These are phyloP conservation scores for Aquanectria penicillioides DNA, from an alignment of 2,329 filamentous ascomycete species.

Conservation along the genomic window DNA sequence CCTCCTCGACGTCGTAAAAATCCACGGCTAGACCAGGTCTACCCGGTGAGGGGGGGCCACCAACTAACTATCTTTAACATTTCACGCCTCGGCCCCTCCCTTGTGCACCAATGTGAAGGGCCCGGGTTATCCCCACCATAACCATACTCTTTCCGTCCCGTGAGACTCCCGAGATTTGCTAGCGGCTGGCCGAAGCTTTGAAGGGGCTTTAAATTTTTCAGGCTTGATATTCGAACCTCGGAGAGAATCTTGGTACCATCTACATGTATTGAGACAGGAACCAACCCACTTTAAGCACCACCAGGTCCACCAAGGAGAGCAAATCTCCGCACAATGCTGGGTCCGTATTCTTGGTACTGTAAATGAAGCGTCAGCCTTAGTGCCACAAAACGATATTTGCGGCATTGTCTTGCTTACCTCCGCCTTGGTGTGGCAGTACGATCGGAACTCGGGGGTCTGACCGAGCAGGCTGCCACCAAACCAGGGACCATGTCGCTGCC, in stretches of 20 bases:
- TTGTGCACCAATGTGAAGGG: slow-evolving; percentile 3
- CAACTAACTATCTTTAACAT: slow-evolving; percentile 1
- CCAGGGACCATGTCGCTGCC: slow-evolving; percentile 97
- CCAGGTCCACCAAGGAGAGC: slow-evolving; percentile 92
- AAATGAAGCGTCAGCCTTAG: slow-evolving; percentile 21
- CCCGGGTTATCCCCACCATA: background rate
- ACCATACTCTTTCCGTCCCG: slow-evolving; percentile 9
- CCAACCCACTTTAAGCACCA: slow-evolving; percentile 66
- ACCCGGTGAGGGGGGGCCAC: background rate
- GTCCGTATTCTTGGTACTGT: slow-evolving; percentile 94
- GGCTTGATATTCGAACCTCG: slow-evolving; percentile 17
- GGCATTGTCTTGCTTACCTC: slow-evolving; percentile 60
- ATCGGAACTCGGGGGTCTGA: slow-evolving; percentile 97
- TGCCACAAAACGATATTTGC: background rate
- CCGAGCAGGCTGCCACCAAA: slow-evolving; percentile 96
- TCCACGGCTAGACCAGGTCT: background rate
- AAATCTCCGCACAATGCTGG: slow-evolving; percentile 94
- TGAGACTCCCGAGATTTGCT: background rate
- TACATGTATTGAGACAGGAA: slow-evolving; percentile 17
- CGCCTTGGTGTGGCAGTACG: slow-evolving; percentile 96
- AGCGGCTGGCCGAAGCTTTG: background rate
- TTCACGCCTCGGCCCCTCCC: slow-evolving; percentile 5
- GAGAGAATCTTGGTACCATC: slow-evolving; percentile 27
- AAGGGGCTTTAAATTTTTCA: slow-evolving; percentile 9
- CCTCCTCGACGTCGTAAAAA: slow-evolving; percentile 1